These are phyloP conservation scores for Globisporangium nodosum DNA, from an alignment of 352 stramenopile species.

Conservation along the genomic window DNA sequence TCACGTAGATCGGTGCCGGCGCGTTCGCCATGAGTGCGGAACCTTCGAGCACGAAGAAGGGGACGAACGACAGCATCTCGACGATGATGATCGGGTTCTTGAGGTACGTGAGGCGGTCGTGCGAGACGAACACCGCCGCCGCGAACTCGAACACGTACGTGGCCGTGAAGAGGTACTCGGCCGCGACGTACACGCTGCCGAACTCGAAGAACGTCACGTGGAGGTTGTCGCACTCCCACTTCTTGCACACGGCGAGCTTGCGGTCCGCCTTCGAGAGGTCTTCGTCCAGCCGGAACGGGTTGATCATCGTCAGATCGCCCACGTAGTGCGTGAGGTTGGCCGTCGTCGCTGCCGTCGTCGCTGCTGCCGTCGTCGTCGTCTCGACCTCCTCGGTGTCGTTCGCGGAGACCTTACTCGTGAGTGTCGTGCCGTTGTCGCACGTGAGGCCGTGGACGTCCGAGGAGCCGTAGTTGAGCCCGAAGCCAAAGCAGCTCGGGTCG, in stretches of 20 bases:
- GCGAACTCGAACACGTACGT: conserved; percentile 60
- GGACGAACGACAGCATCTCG: conserved; percentile 63
- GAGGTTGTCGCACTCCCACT: conserved; percentile 69
- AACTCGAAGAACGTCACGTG: conserved; percentile 75
- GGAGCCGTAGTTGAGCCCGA: conserved; percentile 47
- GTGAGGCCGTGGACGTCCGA: conserved; percentile 29
- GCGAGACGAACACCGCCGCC: conserved; percentile 28
- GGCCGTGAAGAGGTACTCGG: conserved; percentile 69
- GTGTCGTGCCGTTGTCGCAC: conserved; percentile 28
- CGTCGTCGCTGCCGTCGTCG: background rate
- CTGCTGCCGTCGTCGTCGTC: background rate
- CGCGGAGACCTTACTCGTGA: conserved; percentile 5
- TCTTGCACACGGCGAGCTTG: conserved; percentile 54
- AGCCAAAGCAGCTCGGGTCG: conserved; percentile 48
- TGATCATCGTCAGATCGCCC: conserved; percentile 28
- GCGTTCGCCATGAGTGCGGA: conserved; percentile 22
- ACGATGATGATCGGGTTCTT: conserved; percentile 64
- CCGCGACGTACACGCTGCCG: conserved; percentile 33
- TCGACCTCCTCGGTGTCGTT: conserved; percentile 1
- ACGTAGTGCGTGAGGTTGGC: conserved; percentile 9
- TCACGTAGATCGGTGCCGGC: conserved; percentile 52
- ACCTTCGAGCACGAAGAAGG: conserved; percentile 58
- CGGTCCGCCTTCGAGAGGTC: conserved; percentile 31
- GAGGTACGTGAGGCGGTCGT: conserved; percentile 40
- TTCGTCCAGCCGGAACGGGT: conserved; percentile 45